phyloP scores from a whole-genome alignment of 257 asterid genomes.

The Plantago ovata region DNA sequence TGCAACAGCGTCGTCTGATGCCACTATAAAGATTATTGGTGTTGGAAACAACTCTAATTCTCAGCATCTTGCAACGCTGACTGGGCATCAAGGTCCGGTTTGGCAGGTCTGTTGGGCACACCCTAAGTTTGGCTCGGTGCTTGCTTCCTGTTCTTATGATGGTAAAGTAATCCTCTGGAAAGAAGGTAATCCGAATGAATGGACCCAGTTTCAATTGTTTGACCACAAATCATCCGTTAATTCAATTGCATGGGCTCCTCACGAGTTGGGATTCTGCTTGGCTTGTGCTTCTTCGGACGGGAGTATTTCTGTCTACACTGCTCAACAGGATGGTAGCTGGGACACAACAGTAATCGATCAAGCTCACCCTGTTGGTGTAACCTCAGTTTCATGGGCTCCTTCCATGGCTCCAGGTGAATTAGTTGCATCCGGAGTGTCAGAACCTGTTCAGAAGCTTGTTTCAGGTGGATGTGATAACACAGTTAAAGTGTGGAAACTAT shows the following conservation, averaged over 20 bases:
- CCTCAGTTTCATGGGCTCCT: slow-evolving; percentile 64
- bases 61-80: slow-evolving; percentile 61
- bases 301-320: slow-evolving; percentile 41
- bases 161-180: slow-evolving; percentile 63
- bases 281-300: slow-evolving; percentile 72
- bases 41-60: slow-evolving; percentile 44
- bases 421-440: slow-evolving; percentile 44
- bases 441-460: slow-evolving; percentile 56
- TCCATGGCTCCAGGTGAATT: slow-evolving; percentile 53
- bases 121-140: slow-evolving; percentile 62
- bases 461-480: slow-evolving; percentile 71
- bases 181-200: slow-evolving; percentile 50
- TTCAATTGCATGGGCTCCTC: slow-evolving; percentile 64
- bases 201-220: slow-evolving; percentile 52
- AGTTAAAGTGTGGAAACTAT: slow-evolving; percentile 56
- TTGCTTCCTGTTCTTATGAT: slow-evolving; percentile 62
- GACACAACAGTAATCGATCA: slow-evolving; percentile 47
- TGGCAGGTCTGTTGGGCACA: slow-evolving; percentile 77
- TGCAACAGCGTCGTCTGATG: slow-evolving; percentile 60
- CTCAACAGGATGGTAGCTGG: slow-evolving; percentile 51
- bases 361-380: slow-evolving; percentile 74
- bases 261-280: slow-evolving; percentile 54
- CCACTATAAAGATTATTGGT: slow-evolving; percentile 48
- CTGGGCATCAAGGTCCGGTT: slow-evolving; percentile 63
- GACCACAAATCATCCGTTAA: slow-evolving; percentile 56